phyloP scores from a whole-genome alignment of 306 rosid species.

The Castanospermum australe region DNA sequence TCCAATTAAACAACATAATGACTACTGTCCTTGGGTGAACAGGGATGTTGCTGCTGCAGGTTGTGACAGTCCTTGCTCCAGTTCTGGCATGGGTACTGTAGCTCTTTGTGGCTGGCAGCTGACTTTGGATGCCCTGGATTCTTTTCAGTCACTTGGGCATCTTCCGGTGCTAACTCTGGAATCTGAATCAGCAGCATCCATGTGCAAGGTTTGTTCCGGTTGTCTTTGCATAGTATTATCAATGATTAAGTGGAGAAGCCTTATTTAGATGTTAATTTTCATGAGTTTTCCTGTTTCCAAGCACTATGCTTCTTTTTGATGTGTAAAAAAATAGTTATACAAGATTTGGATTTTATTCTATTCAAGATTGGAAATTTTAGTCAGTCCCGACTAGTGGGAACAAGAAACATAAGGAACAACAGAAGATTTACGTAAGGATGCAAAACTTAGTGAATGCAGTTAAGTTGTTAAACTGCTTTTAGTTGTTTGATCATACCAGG shows the following conservation, averaged over 20 bases:
- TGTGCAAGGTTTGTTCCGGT: constrained; percentile 73
- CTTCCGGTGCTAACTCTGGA: constrained; percentile 73
- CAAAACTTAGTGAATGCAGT: neutral
- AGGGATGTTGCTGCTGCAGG: constrained; percentile 98
- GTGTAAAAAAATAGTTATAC: neutral
- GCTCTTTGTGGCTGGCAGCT: constrained; percentile 97
- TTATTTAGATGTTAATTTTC: constrained; percentile 19
- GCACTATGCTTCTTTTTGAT: neutral
- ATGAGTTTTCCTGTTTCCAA: neutral
- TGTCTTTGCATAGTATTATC: neutral
- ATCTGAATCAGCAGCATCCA: constrained; percentile 96
- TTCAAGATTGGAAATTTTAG: neutral
- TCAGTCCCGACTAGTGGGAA: neutral
- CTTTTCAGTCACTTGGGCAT: constrained; percentile 72
- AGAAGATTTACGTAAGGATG: neutral
- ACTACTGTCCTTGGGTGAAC: constrained; percentile 97
- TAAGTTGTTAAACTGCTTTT: neutral
- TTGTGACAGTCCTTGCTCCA: constrained; percentile 42
- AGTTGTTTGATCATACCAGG: neutral
- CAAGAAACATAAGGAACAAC: neutral
- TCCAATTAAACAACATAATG: constrained; percentile 84
- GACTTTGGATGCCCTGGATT: constrained; percentile 89
- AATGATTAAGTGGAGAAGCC: neutral
- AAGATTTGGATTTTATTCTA: neutral
- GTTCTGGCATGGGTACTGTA: constrained; percentile 51